phyloP scores from a whole-genome alignment of 306 rosid species.

The Vigna reflexopilosa region DNA sequence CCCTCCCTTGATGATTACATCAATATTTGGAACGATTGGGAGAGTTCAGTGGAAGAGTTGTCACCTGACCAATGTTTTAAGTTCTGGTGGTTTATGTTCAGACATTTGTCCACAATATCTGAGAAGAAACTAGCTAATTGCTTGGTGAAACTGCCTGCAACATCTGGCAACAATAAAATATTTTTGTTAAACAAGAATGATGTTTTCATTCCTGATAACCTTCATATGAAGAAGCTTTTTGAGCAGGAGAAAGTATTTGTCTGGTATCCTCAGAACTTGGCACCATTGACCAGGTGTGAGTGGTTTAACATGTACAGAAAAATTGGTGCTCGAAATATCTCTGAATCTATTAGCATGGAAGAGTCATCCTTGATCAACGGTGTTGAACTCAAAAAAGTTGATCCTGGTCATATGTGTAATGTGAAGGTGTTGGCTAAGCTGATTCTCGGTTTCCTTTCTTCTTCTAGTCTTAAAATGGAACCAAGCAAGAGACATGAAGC shows the following conservation, averaged over 20 bases:
- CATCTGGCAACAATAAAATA: slow-evolving; percentile 47
- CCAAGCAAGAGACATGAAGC: slow-evolving; percentile 58
- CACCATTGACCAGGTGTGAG: slow-evolving; percentile 43
- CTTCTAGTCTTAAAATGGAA: slow-evolving; percentile 62
- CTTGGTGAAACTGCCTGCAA: slow-evolving; percentile 64
- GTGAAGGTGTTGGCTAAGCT: slow-evolving; percentile 60
- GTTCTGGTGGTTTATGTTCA: slow-evolving; percentile 66
- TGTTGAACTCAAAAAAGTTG: slow-evolving; percentile 29
- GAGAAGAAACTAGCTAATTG: slow-evolving; percentile 48
- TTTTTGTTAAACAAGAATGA: slow-evolving; percentile 54
- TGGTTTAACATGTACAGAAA: slow-evolving; percentile 58
- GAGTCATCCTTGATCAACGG: slow-evolving; percentile 42
- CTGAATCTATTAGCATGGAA: slow-evolving; percentile 58
- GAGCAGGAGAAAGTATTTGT: slow-evolving; percentile 60
- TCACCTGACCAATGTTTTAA: slow-evolving; percentile 59
- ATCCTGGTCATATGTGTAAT: slow-evolving; percentile 42
- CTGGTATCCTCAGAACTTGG: slow-evolving; percentile 68
- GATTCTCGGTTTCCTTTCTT: slow-evolving; percentile 72
- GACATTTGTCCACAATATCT: slow-evolving; percentile 40
- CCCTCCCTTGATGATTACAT: slow-evolving; percentile 67
- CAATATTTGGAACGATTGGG: slow-evolving; percentile 75
- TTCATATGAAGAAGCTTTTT: slow-evolving; percentile 67
- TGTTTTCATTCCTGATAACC: slow-evolving; percentile 73
- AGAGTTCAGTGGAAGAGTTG: slow-evolving; percentile 47
- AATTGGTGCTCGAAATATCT: slow-evolving; percentile 65